Percentiles rank a stretch among this genome's conserved stretches.
These are phyloP conservation scores for Cercospora sesami DNA, from an alignment of 2,329 filamentous ascomycete species.

Conservation along the genomic window DNA sequence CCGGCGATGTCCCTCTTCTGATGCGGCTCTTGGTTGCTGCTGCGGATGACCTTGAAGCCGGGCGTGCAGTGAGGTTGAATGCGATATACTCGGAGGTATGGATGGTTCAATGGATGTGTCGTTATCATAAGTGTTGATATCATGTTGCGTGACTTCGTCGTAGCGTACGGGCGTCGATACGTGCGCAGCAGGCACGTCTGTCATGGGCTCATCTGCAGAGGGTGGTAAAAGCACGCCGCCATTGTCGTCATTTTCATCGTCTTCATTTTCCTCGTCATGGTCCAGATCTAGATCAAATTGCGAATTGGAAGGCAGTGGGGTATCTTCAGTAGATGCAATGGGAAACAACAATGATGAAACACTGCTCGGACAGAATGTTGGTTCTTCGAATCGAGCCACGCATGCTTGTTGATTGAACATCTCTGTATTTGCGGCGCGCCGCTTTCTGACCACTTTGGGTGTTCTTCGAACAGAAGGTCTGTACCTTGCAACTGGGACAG, in stretches of 20 bases:
- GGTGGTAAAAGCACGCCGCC: slow-evolving; percentile 17
- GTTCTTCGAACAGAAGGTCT: slow-evolving; percentile 22
- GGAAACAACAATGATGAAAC: slow-evolving; percentile 23
- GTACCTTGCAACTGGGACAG: slow-evolving; percentile 17
- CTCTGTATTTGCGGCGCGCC: slow-evolving; percentile 20
- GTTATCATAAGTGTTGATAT: slow-evolving; percentile 2
- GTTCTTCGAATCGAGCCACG: slow-evolving; percentile 35
- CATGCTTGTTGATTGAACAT: slow-evolving; percentile 31
- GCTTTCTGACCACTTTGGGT: slow-evolving; percentile 20
- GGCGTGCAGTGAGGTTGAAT: background rate
- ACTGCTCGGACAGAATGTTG: slow-evolving; percentile 31
- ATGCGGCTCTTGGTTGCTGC: background rate
- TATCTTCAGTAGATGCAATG: slow-evolving; percentile 13
- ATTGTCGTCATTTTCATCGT: slow-evolving; percentile 20
- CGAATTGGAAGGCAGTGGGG: slow-evolving; percentile 9
- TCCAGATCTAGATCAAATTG: slow-evolving; percentile 9
- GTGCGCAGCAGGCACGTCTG: slow-evolving; percentile 8
- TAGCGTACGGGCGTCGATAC: slow-evolving; percentile 3
- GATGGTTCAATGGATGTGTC: background rate
- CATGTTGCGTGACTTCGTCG: slow-evolving; percentile 10
- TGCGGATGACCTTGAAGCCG: background rate
- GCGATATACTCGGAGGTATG: background rate
- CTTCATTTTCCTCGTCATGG: slow-evolving; percentile 18
- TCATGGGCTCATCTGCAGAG: slow-evolving; percentile 9
- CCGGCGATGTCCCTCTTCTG: background rate